Base-by-base conservation (phyloP, 768 basidiomycete genomes). In the Suillus subluteus region DNA sequence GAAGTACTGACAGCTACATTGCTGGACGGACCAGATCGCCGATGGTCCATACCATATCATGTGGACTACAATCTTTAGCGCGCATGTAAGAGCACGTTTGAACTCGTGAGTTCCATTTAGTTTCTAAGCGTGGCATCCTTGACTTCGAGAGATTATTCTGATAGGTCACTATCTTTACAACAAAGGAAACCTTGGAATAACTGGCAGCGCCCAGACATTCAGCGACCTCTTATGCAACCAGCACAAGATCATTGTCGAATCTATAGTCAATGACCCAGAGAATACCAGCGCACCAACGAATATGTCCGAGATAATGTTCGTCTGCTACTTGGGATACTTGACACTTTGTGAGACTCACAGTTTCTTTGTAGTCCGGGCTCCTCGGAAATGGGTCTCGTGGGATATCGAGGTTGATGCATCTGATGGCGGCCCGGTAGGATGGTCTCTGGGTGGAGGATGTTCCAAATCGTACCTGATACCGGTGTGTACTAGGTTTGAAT, bases 381-480 rank as follows among this genome's bases (percentile, higher is more conserved):
- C 62, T 38, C 18, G 55, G 40, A 16, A 41, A 65, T 61, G 23
- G 5, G 23, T 52, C 9, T 43, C n/a, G 40, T 43, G 44, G 32
- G 30, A 37, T 26, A 58, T 63, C 40, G 30, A 64, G 38, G 21
- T 64, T 37, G 37, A 26, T 26, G 26, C 26, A 26, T 26, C 26
- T 26, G 26, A n/a, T 26, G 15, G 6, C 43, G 38, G 56, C 30
- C 80, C 79, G 35, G 76, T 78, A 9, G 81, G 82, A 70, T 82
- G 78, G 5, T 5, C 71, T 75, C 13, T 80, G 75, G 62, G 79
- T 82, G 80, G 18, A 75, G 65, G 8, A 81, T 69, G 63, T 82
- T 82, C 72, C 75, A 78, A 50, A 78, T 63, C 16, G 69, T 74
- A 2, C 81, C 81, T 66, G 80, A 81, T 30, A 74, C 74, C 62